Evolutionary conservation across 257 asterid genomes (phyloP).

Genomic region (Verbena officinalis): DNA sequence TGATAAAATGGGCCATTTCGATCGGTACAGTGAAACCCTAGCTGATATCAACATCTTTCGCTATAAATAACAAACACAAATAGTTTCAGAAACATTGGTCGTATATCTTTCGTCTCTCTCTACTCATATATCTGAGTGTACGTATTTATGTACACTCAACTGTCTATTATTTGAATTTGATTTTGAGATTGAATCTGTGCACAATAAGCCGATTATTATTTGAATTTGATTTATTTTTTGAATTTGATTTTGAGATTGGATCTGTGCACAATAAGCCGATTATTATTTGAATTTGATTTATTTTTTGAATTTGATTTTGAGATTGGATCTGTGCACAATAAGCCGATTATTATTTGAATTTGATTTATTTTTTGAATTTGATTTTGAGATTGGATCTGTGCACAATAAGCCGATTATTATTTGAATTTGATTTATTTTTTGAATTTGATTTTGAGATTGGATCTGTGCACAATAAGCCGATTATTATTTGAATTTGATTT

Average conservation of each 20-base stretch:
- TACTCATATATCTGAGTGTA: no score
- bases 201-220: constrained; percentile 52
- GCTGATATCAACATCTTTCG: no score
- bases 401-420: constrained; percentile 53
- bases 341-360: constrained; percentile 38
- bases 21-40: no score
- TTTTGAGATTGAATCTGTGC: constrained; percentile 28
- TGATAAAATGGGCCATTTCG: no score
- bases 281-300: neutral
- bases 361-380: neutral
- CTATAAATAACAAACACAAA: no score
- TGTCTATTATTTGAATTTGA: neutral
- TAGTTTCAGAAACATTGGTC: no score
- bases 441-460: neutral
- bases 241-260: neutral
- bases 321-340: constrained; percentile 42
- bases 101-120: no score
- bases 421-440: neutral
- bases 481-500: neutral
- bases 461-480: constrained; percentile 57
- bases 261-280: constrained; percentile 58
- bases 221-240: neutral
- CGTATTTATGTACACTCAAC: neutral
- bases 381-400: constrained; percentile 28
- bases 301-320: neutral